These are phyloP conservation scores for Tetradesmus lagerheimii DNA, from an alignment of 139 green algal species.

Conservation along the genomic window DNA sequence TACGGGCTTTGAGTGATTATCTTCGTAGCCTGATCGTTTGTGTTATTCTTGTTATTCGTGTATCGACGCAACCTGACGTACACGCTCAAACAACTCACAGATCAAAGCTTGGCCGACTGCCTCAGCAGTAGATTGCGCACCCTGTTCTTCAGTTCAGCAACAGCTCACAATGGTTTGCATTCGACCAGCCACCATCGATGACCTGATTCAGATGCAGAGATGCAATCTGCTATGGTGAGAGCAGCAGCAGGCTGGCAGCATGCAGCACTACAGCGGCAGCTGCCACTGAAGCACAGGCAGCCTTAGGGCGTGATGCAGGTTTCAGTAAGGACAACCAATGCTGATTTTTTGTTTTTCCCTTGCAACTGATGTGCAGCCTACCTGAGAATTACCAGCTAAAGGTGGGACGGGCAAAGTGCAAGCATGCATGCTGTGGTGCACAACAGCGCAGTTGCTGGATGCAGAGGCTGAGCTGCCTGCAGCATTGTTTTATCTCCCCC, in stretches of 20 bases:
- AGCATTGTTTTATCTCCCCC: no score
- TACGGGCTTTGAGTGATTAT: background rate
- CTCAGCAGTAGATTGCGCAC: background rate
- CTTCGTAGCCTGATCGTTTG: no score
- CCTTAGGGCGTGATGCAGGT: background rate
- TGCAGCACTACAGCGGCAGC: background rate
- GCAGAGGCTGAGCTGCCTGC: background rate
- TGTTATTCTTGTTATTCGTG: no score
- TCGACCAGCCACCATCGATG: constrained; percentile 88
- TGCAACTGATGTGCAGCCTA: constrained; percentile 65
- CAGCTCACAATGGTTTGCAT: constrained; percentile 94
- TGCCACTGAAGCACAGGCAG: background rate
- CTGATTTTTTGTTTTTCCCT: background rate
- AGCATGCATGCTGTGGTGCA: no score
- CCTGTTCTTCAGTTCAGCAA: background rate
- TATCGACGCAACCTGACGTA: background rate
- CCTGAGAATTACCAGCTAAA: constrained; percentile 99
- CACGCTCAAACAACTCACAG: no score
- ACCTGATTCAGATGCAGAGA: constrained; percentile 97
- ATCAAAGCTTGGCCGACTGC: background rate
- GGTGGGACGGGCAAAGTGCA: constrained; percentile 58
- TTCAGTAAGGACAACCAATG: background rate
- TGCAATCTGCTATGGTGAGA: constrained; percentile 96
- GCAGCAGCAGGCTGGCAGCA: background rate
- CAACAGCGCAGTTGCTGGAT: no score